A percentile compares a stretch with the other conserved stretches of the same genome.
phyloP scores from a whole-genome alignment of 2,329 filamentous ascomycete genomes.

The Pseudogymnoascus sp. region DNA sequence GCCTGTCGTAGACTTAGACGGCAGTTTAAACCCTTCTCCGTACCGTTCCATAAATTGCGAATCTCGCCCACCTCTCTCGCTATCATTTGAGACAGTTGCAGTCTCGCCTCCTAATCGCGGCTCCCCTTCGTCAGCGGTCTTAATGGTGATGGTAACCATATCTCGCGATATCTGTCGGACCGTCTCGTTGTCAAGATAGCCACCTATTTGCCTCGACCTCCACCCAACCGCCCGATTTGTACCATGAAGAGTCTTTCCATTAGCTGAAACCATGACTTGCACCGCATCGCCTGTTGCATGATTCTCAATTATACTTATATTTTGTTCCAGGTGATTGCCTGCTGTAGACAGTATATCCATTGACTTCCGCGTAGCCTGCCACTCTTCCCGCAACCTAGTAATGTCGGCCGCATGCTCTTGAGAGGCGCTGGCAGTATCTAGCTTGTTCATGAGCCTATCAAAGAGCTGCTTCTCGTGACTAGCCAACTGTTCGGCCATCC shows the following conservation, averaged over 20 bases:
- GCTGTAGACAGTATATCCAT: conserved; percentile 30
- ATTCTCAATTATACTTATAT: conserved; percentile 30
- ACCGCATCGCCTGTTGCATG: conserved; percentile 30
- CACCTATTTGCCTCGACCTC: conserved; percentile 30
- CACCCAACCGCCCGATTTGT: conserved; percentile 29
- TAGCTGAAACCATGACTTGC: conserved; percentile 32
- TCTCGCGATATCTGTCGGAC: conserved; percentile 29
- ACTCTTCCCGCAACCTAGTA: conserved; percentile 30
- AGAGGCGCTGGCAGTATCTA: conserved; percentile 23
- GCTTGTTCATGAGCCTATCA: conserved; percentile 28
- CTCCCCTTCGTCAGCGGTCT: conserved; percentile 15
- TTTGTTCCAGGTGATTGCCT: conserved; percentile 26
- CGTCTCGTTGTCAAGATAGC: conserved; percentile 26
- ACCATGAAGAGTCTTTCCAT: conserved; percentile 29
- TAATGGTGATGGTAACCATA: conserved; percentile 23
- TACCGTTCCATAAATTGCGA: conserved; percentile 25
- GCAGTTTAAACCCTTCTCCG: conserved; percentile 18
- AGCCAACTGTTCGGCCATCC: conserved; percentile 27
- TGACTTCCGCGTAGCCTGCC: conserved; percentile 29
- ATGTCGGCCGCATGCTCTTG: conserved; percentile 28
- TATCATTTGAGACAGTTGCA: conserved; percentile 12
- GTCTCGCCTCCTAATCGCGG: conserved; percentile 15
- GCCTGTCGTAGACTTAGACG: neutral
- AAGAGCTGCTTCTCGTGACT: conserved; percentile 28
- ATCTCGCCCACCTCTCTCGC: conserved; percentile 12